phyloP scores from a whole-genome alignment of 116 monocot genomes.

The Trichopus zeylanicus region DNA sequence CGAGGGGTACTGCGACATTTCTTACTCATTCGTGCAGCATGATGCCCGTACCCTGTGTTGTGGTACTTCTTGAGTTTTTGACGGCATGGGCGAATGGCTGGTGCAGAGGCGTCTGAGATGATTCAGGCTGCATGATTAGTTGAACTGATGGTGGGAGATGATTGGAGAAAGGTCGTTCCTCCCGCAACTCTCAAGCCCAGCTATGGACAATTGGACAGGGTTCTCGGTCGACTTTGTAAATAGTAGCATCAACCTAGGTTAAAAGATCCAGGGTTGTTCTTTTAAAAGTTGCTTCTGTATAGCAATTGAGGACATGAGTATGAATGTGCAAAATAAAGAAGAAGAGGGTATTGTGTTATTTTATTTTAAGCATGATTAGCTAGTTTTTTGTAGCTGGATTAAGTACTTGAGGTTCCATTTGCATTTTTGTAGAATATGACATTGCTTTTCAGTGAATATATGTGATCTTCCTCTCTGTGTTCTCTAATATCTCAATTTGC shows the following conservation, averaged over 20 bases:
- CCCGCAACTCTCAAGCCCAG: background rate
- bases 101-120: background rate
- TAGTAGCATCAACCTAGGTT: conserved; percentile 1
- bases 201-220: conserved; percentile 7
- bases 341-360: background rate
- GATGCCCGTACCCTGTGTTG: background rate
- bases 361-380: background rate
- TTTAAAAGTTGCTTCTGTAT: conserved; percentile 17
- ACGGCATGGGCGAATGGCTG: background rate
- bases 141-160: too few relatives aligned
- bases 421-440: conserved; percentile 16
- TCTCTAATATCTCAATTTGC: too few relatives aligned
- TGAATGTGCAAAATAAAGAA: background rate
- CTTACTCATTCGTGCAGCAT: background rate
- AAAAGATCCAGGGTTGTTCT: background rate
- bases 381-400: background rate
- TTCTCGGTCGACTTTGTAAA: conserved; percentile 22
- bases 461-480: background rate
- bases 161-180: too few relatives aligned
- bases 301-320: background rate
- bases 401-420: conserved; percentile 12
- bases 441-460: background rate
- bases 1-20: background rate
- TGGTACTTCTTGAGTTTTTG: background rate
- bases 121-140: background rate